Percentiles rank a stretch among this genome's conserved stretches.
Conservation (phyloP, 106 monocot genomes). For the Allium cepa region DNA sequence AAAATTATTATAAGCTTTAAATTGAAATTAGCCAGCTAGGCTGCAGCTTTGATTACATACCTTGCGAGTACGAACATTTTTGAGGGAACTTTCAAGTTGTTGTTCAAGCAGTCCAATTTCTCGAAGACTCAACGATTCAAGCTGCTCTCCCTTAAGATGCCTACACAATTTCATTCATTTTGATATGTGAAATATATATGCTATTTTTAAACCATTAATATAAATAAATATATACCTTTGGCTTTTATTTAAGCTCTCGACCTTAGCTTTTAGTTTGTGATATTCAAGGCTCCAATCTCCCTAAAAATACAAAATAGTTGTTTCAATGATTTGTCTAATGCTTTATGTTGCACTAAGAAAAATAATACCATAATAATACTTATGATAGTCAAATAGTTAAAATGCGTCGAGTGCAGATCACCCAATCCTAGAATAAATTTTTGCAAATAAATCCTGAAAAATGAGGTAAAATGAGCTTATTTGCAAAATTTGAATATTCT, state of each 20-base stretch:
- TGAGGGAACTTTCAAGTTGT: constrained; percentile 55
- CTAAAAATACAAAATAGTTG: constrained; percentile 5
- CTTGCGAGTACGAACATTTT: constrained; percentile 49
- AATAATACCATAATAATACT: too few species aligned
- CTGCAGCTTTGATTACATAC: constrained; percentile 11
- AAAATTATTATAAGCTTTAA: too few species aligned
- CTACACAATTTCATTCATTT: constrained; percentile 15
- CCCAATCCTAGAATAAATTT: too few species aligned
- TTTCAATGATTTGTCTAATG: too few species aligned
- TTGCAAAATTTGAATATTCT: too few species aligned
- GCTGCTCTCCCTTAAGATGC: constrained; percentile 51
- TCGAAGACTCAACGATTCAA: constrained; percentile 36
- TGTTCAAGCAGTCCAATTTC: constrained; percentile 57
- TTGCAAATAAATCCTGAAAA: too few species aligned
- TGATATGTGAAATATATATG: neutral
- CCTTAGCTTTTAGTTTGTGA: constrained; percentile 39
- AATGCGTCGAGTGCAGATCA: too few species aligned
- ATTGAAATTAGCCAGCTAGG: too few species aligned
- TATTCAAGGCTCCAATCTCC: constrained; percentile 51
- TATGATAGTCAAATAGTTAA: too few species aligned
- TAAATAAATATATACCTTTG: constrained; percentile 29
- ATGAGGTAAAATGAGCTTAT: too few species aligned
- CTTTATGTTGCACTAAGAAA: too few species aligned
- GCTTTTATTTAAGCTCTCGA: constrained; percentile 44
- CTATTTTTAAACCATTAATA: neutral